These are phyloP conservation scores for Clavaria fumosa DNA, from an alignment of 768 basidiomycete genomes.

Conservation along the genomic window DNA sequence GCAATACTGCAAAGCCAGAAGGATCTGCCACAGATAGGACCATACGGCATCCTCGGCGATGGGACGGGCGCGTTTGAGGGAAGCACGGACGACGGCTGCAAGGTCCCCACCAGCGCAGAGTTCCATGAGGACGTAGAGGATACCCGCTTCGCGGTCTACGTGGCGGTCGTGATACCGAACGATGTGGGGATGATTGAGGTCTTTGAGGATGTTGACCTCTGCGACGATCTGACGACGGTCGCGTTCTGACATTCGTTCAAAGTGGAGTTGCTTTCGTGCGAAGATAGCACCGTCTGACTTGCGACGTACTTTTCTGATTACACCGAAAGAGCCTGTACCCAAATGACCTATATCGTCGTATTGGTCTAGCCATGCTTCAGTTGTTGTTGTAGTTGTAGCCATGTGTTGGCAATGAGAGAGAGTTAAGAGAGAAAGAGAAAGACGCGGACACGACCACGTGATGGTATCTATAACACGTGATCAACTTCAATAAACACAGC, in stretches of 20 bases:
- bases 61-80: slow-evolving; percentile 47
- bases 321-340: slow-evolving; percentile 94
- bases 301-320: slow-evolving; percentile 86
- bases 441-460: too few relatives aligned
- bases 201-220: slow-evolving; percentile 97
- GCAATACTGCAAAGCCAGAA: slow-evolving; percentile 81
- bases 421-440: too few relatives aligned
- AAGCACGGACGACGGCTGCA: slow-evolving; percentile 71
- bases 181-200: slow-evolving; percentile 88
- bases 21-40: slow-evolving; percentile 90
- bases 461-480: too few relatives aligned
- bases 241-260: slow-evolving; percentile 90
- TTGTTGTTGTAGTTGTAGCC: too few relatives aligned
- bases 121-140: slow-evolving; percentile 98
- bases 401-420: too few relatives aligned
- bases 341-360: slow-evolving; percentile 87
- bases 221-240: slow-evolving; percentile 95
- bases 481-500: too few relatives aligned
- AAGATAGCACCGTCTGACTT: slow-evolving; percentile 70
- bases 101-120: slow-evolving; percentile 97
- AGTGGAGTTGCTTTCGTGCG: slow-evolving; percentile 92
- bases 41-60: slow-evolving; percentile 90
- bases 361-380: slow-evolving; percentile 57
- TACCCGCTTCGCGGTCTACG: slow-evolving; percentile 79
- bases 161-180: slow-evolving; percentile 89